Conservation (phyloP, 371 early-diverging fungal species). For the Coemansia sp. region DNA sequence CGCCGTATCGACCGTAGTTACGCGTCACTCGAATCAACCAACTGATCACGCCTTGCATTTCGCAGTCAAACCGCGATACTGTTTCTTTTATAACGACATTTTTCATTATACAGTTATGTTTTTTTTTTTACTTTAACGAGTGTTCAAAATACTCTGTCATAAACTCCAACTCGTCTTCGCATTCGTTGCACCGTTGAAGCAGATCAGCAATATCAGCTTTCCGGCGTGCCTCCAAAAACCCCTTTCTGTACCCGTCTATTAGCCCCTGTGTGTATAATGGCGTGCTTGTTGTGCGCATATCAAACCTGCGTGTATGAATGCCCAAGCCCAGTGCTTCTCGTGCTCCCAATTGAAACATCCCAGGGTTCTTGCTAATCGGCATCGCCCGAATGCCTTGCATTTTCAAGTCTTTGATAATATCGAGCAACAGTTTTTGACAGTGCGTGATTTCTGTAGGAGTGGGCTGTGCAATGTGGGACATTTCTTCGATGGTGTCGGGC, state of each 20-base stretch:
- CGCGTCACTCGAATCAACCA: not conserved
- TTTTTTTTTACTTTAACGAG: too few relatives aligned
- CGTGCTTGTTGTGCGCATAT: constrained; percentile 13
- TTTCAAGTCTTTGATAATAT: not conserved
- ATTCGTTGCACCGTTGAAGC: constrained; percentile 3
- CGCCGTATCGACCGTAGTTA: constrained; percentile 9
- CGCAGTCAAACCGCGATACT: too few relatives aligned
- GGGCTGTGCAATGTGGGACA: constrained; percentile 24
- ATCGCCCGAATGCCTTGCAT: not conserved
- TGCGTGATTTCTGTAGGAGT: constrained; percentile 11
- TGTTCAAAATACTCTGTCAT: constrained; percentile 22
- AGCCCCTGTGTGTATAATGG: constrained; percentile 25
- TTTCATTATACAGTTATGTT: too few relatives aligned
- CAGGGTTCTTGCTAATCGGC: constrained; percentile 17
- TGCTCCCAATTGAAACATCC: constrained; percentile 31
- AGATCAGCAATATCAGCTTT: constrained; percentile 6
- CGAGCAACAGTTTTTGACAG: constrained; percentile 1
- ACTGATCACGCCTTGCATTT: not conserved
- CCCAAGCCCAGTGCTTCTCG: constrained; percentile 14
- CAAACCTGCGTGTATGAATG: constrained; percentile 21
- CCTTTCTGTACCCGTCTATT: constrained; percentile 40
- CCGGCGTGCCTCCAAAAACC: constrained; percentile 15
- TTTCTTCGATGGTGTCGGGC: constrained; percentile 13
- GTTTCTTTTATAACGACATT: too few relatives aligned
- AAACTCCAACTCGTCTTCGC: constrained; percentile 27